A percentile compares a stretch with the other conserved stretches of the same genome.
Evolutionary conservation across 2,329 filamentous ascomycete genomes (phyloP).

Genomic region (Blastomyces parvus): DNA sequence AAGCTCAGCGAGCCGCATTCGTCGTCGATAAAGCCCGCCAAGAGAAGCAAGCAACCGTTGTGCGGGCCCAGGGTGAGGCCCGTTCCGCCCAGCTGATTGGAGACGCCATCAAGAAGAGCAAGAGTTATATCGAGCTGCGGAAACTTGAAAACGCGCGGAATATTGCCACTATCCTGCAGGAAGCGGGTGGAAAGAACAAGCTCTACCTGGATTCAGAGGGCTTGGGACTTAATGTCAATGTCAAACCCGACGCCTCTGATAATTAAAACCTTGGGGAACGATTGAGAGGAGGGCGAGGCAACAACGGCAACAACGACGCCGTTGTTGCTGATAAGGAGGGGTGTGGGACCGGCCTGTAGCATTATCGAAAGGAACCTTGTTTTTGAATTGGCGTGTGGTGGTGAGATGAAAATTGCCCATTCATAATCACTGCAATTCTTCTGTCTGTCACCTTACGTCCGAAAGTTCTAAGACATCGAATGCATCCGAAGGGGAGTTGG

Average conservation of each 20-base stretch:
- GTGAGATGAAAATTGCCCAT: background rate
- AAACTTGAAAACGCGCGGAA: slow-evolving; percentile 93
- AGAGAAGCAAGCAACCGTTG: slow-evolving; percentile 98
- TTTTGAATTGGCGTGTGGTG: background rate
- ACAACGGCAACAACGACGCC: background rate
- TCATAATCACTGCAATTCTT: background rate
- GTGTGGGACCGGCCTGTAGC: background rate
- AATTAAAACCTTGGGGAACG: slow-evolving; percentile 9
- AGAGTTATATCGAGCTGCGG: slow-evolving; percentile 91
- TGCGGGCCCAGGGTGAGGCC: slow-evolving; percentile 97
- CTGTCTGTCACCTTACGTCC: background rate
- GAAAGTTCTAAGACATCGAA: background rate
- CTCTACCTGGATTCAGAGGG: slow-evolving; percentile 87
- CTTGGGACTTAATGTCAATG: slow-evolving; percentile 74
- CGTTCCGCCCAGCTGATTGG: slow-evolving; percentile 96
- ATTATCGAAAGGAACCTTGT: background rate
- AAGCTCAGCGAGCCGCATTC: slow-evolving; percentile 94
- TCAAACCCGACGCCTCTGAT: slow-evolving; percentile 21
- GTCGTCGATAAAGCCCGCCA: slow-evolving; percentile 97
- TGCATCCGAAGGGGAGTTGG: background rate
- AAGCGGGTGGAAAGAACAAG: slow-evolving; percentile 80
- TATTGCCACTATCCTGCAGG: slow-evolving; percentile 82
- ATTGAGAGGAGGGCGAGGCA: background rate
- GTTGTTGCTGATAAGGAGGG: background rate
- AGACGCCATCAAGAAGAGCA: slow-evolving; percentile 98